Conservation (phyloP, 2,329 filamentous ascomycete genomes). For the Venturia aucupariae region DNA sequence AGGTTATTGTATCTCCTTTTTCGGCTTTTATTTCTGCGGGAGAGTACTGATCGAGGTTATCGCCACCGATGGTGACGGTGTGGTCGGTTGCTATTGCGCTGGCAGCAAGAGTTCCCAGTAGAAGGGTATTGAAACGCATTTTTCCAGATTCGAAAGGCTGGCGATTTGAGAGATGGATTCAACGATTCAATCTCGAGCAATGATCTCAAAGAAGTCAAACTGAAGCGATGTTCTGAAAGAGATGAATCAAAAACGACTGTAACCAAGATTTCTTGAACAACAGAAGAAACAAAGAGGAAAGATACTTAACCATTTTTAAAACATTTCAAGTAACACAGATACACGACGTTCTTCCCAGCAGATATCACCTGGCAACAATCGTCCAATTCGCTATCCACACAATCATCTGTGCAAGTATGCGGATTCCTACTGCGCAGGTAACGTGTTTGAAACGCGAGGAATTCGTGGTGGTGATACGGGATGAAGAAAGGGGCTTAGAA, state of each 20-base stretch:
- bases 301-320: background rate
- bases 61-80: background rate
- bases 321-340: background rate
- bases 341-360: background rate
- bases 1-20: background rate
- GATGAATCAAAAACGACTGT: background rate
- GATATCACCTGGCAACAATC: background rate
- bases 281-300: background rate
- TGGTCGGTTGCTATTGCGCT: background rate
- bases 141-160: background rate
- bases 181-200: background rate
- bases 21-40: background rate
- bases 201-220: too few species aligned
- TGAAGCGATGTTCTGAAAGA: background rate
- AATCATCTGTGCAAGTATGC: background rate
- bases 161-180: background rate
- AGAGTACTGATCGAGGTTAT: background rate
- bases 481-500: background rate
- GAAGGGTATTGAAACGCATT: background rate
- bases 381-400: background rate
- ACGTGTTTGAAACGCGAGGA: conserved; percentile 1
- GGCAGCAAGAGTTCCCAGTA: background rate
- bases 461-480: background rate
- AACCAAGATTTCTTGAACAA: background rate
- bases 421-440: background rate